These are phyloP conservation scores for Solanum habrochaites DNA, from an alignment of 257 asterid genomes.

Conservation along the genomic window DNA sequence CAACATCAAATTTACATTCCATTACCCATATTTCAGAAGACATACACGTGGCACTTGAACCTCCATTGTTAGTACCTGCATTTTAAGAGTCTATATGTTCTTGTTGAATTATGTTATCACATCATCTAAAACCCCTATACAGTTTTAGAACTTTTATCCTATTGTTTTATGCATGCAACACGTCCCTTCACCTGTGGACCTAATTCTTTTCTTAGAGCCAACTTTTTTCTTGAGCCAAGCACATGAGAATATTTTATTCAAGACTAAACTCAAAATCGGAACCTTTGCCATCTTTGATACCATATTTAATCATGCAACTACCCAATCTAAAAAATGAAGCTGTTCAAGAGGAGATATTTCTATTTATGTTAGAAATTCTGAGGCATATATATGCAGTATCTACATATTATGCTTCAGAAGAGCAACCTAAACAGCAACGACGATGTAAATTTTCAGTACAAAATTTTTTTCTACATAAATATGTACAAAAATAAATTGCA, in stretches of 20 bases:
- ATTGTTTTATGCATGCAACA: background rate
- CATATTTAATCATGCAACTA: background rate
- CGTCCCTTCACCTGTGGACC: background rate
- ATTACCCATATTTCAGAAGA: background rate
- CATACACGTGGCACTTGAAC: background rate
- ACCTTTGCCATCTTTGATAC: background rate
- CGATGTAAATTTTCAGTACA: background rate
- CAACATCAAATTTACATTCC: background rate
- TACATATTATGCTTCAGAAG: background rate
- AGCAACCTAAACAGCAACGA: background rate
- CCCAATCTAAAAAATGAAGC: background rate
- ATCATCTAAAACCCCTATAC: background rate
- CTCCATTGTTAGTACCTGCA: background rate
- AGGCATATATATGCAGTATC: background rate
- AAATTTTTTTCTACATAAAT: background rate
- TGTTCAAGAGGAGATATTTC: background rate
- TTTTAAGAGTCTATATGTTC: background rate
- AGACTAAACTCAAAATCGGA: background rate
- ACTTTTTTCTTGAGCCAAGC: background rate
- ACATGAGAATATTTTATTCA: background rate
- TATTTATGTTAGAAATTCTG: background rate
- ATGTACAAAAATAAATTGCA: background rate
- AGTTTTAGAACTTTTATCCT: background rate
- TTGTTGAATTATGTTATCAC: background rate
- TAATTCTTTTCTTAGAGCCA: background rate